phyloP scores from a whole-genome alignment of 495 filamentous ascomycete genomes.

The Talaromyces nanjingensis region DNA sequence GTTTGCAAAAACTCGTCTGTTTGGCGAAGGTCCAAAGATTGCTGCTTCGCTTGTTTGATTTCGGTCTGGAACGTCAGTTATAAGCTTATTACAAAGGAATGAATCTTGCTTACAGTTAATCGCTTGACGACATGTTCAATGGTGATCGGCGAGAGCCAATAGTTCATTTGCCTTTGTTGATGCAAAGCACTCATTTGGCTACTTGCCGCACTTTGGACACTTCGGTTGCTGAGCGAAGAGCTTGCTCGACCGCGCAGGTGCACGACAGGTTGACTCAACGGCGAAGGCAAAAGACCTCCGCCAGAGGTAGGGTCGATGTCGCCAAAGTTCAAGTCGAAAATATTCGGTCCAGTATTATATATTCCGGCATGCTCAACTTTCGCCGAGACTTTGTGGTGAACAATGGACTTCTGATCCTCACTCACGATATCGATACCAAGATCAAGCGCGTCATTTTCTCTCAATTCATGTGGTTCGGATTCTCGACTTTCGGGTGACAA shows the following conservation, averaged over 20 bases:
- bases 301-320: conserved; percentile 71
- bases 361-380: conserved; percentile 92
- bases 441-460: conserved; percentile 82
- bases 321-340: conserved; percentile 82
- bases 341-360: conserved; percentile 56
- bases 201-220: conserved; percentile 45
- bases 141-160: conserved; percentile 81
- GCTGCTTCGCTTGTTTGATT: conserved; percentile 78
- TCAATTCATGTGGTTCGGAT: conserved; percentile 86
- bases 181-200: conserved; percentile 52
- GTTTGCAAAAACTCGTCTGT: conserved; percentile 74
- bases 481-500: conserved; percentile 89
- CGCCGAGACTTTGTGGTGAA: conserved; percentile 95
- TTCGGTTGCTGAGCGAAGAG: conserved; percentile 59
- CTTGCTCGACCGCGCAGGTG: conserved; percentile 64
- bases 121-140: conserved; percentile 94
- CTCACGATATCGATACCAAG: conserved; percentile 97
- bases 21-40: conserved; percentile 73
- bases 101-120: conserved; percentile 65
- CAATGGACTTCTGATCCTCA: conserved; percentile 95
- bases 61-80: conserved; percentile 57
- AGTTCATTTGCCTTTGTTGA: conserved; percentile 64
- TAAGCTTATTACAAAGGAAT: not conserved
- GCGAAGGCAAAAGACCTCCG: conserved; percentile 57
- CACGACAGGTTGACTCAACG: conserved; percentile 46